Evolutionary conservation across 805 yeast species (phyloP), one percentile per base, ranked within the genome.

Genomic region (Myxozyma nipponensis): DNA sequence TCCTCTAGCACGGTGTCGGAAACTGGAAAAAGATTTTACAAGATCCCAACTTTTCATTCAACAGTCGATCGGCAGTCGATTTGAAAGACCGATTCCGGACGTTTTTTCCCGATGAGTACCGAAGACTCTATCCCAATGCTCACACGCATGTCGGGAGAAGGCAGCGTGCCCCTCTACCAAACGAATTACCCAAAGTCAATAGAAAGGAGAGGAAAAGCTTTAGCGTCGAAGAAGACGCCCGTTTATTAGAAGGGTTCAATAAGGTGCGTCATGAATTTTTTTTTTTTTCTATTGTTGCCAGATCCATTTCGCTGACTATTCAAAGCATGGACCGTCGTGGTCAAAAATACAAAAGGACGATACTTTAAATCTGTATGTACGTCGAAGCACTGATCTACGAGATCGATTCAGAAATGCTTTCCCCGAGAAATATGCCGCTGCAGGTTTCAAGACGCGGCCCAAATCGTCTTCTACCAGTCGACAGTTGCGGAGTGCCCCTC

Each of bases 21-120:
- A 72, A 73, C 64, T 72, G 76, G 76, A 72, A 72, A 57, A 73
- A 72, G 63, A 72, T 72, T 28, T 63, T 72, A 41, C 68, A 67
- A 18, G 76, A 72, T 54, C 69, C 71, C 21, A 51, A 60, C 47
- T 66, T 68, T 55, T 62, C 62, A 42, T 67, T 72, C 66, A 69
- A 70, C 59, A 66, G 69, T 60, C 66, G 76, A 18, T 72, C 74
- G 13, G 76, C 76, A 4, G 75, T 72, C 24, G 77, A 72, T 50
- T 63, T 72, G 42, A 72, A 72, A 58, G 76, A 72, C 56, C 39
- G 61, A 50, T 72, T 72, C 64, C 65, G 76, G 47, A 71, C 75
- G 4, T 67, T 68, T 25, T 73, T 72, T 56, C 75, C 77, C 30
- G 74, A 72, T 42, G 76, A 73, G 58, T 72, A 72, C 62, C 59